Evolutionary conservation across 1,139 yeast species (phyloP).

Genomic region (Geotrichum reessii): DNA sequence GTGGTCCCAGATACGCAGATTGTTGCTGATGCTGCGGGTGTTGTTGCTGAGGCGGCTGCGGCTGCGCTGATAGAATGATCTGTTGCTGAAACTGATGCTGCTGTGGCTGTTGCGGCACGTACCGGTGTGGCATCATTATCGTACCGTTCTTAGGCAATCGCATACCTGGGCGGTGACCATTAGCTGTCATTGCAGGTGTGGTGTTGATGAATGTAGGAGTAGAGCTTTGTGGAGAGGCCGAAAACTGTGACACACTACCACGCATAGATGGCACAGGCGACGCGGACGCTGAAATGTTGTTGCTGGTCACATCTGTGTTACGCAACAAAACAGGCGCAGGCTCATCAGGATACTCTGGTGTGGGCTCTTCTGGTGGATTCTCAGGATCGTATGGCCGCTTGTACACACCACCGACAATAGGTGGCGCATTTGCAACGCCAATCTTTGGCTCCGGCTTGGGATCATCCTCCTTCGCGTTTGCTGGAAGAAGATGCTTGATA

Average conservation of each 20-base stretch:
- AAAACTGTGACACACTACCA: not conserved
- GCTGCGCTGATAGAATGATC: conserved; percentile 3
- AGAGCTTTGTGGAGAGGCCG: not conserved
- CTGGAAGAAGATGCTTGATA: conserved; percentile 65
- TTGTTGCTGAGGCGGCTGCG: conserved; percentile 15
- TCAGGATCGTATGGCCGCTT: conserved; percentile 65
- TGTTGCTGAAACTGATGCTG: conserved; percentile 18
- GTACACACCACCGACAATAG: conserved; percentile 85
- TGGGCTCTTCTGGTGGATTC: conserved; percentile 66
- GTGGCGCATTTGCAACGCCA: conserved; percentile 84
- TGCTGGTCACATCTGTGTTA: conserved; percentile 10
- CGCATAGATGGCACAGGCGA: not conserved
- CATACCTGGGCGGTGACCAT: conserved; percentile 7
- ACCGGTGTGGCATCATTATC: not conserved
- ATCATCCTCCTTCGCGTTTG: conserved; percentile 64
- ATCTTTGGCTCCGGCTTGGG: conserved; percentile 78
- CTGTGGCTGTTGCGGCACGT: conserved; percentile 17
- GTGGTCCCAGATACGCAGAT: conserved; percentile 4
- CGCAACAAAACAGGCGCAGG: conserved; percentile 32
- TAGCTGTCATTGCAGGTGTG: conserved; percentile 5
- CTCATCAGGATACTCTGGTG: conserved; percentile 42
- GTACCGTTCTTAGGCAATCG: conserved; percentile 1
- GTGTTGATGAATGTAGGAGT: conserved; percentile 7
- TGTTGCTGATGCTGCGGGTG: conserved; percentile 16
- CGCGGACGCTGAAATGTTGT: not conserved